Evolutionary conservation across 495 filamentous ascomycete species (phyloP).

Genomic region (Aspergillus carlsbadensis): DNA sequence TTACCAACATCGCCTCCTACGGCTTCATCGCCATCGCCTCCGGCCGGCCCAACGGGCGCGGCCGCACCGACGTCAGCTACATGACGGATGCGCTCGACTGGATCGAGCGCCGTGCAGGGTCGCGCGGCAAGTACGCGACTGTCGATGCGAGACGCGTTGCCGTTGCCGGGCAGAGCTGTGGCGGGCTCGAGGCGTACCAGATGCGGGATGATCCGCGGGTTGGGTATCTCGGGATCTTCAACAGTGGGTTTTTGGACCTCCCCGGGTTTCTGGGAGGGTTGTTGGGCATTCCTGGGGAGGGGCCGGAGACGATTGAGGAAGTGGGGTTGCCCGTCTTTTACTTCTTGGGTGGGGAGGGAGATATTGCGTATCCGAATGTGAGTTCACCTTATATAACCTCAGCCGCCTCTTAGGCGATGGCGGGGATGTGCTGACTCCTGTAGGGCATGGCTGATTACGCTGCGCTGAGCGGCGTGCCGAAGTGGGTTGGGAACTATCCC

Average conservation of each 20-base stretch:
- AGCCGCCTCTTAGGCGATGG: no score
- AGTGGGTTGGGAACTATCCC: constrained; percentile 13
- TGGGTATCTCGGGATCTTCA: constrained; percentile 6
- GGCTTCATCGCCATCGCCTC: constrained; percentile 9
- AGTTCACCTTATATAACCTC: no score
- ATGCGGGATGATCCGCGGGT: constrained; percentile 7
- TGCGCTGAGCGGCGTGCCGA: neutral
- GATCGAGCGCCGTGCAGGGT: neutral
- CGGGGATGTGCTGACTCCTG: neutral
- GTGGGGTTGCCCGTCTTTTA: constrained; percentile 14
- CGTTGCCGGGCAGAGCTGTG: constrained; percentile 8
- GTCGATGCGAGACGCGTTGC: neutral
- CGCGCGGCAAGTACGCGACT: neutral
- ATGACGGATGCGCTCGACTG: constrained; percentile 7
- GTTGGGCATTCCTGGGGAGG: neutral
- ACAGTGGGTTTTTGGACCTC: constrained; percentile 4
- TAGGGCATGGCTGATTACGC: constrained; percentile 12
- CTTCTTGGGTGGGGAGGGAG: constrained; percentile 8
- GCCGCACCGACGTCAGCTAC: neutral
- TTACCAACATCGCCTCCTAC: constrained; percentile 10
- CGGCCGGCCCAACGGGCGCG: neutral
- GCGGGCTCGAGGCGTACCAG: constrained; percentile 8
- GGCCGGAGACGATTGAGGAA: neutral
- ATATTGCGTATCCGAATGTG: constrained; percentile 16
- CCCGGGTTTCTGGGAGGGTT: neutral